Evolutionary conservation across 2,329 filamentous ascomycete genomes (phyloP), one percentile per base, ranked within the genome.

Genomic region (Colletotrichum spinosum): DNA sequence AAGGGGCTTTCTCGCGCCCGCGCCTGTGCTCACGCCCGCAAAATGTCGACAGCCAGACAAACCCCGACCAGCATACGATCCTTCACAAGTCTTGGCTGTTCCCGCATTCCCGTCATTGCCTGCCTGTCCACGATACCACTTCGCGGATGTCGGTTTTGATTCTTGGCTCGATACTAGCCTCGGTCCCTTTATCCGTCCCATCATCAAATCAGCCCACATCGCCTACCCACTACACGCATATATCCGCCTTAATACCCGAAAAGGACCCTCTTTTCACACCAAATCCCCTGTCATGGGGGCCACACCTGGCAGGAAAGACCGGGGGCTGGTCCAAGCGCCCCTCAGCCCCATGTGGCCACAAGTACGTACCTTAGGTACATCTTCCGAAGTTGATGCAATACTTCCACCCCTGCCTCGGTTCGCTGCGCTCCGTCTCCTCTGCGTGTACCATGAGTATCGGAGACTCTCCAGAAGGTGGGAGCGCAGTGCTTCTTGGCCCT

Each of bases 201-300:
- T 65, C 34, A 56, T 56, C 46, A 55, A 41, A 61, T 56, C 52
- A 56, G 57, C 37, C 62, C 57, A 59, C 54, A 41, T 37, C 25
- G 3, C 41, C 35, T 46, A 42, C 8, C 60, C 42, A 61, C 39
- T 39, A 48, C 25, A 48, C 41, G 41, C 51, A 49, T 65, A 62
- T 65, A 48, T 61, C 62, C 62, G 58, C n/a, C 41, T 42, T 65
- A 62, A 62, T 65, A 56, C 58, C 62, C 62, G 57, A 38, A n/a
- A 38, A 51, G 15, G 11, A 61, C 25, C 62, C 57, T 44, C 52
- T 52, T 25, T 61, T 56, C 57, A 65, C 51, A 52, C 57, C 41
- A 56, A 55, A 15, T 12, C 35, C 56, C 41, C 52, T 62, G 46
- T 8, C 49, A 25, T 10, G 57, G 57, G 25, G 46, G 39, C 52